Evolutionary conservation across 352 stramenopile genomes (phyloP), one percentile per base, ranked within the genome.

Genomic region (Phytophthora chlamydospora): DNA sequence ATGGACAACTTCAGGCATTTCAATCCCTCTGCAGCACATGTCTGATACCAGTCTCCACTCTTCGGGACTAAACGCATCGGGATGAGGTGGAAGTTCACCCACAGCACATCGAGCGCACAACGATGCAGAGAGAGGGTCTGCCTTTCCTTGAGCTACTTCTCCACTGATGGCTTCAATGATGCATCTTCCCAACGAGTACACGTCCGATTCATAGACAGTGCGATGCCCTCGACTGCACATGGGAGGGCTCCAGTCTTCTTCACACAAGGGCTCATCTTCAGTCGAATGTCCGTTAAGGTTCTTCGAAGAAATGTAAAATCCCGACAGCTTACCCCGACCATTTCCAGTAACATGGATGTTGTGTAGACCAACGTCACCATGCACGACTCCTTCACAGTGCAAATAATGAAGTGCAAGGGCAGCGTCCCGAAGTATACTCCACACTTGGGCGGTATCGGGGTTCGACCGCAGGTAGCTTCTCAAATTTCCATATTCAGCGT

Each of bases 351-450:
- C 54, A 14, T 48, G 21, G 48, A 62, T 49, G n/a, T 54, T 62
- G 13, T 49, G 27, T 7, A 32, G 11, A 17, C 24, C n/a, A 0
- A 62, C 12, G n/a, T 48, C 35, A 2, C 54, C 54, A 16, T 62
- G 54, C 12, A 54, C 36, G 21, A 62, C 17, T 3, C 14, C 16
- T 6, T 13, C 1, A 6, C 3, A 16, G 43, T 62, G 54, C 21
- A 62, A 39, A n/a, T 62, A 62, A 3, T 42, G 54, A 11, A 62
- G 13, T 27, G 43, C 54, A 8, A 54, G 29, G 0, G 54, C 54
- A 2, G n/a, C 29, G 21, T 62, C 42, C 12, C 40, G 33, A 3
- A 54, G n/a, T 5, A 54, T 21, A 6, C 10, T 2, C 54, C 54
- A 62, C 0, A 61, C 4, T 14, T 17, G 2, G 5, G 10, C 21